These are phyloP conservation scores for Protomyces gravidus DNA, from an alignment of 1,139 yeast species.

Conservation along the genomic window DNA sequence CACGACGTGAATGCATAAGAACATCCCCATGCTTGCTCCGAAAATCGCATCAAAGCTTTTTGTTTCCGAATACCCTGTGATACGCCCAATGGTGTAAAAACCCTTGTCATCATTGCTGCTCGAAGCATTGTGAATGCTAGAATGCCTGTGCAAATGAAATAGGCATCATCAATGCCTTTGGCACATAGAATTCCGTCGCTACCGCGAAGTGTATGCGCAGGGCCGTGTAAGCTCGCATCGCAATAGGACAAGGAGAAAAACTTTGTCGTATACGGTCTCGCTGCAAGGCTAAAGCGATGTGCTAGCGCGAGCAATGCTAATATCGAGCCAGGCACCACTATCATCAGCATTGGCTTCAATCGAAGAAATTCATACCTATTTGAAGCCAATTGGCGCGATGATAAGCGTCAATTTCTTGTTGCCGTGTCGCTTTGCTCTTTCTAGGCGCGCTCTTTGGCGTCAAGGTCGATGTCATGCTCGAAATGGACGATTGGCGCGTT, in stretches of 20 bases:
- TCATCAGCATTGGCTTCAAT: background rate
- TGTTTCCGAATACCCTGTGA: slow-evolving; percentile 48
- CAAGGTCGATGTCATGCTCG: too few species aligned
- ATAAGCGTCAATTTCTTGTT: background rate
- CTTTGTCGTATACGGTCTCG: slow-evolving; percentile 2
- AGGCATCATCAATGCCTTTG: slow-evolving; percentile 35
- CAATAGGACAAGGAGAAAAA: slow-evolving; percentile 18
- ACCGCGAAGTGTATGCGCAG: background rate
- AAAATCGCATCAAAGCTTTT: slow-evolving; percentile 61
- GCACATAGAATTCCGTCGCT: slow-evolving; percentile 25
- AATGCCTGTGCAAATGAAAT: slow-evolving; percentile 52
- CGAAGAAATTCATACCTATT: background rate
- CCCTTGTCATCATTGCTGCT: slow-evolving; percentile 55
- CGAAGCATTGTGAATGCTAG: slow-evolving; percentile 57
- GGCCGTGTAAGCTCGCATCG: slow-evolving; percentile 3
- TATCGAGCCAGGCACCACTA: background rate
- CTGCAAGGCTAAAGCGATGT: background rate
- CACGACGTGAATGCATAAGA: slow-evolving; percentile 60
- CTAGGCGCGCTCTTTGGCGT: background rate
- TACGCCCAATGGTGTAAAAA: slow-evolving; percentile 58
- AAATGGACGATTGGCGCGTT: too few species aligned
- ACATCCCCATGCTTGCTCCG: slow-evolving; percentile 81
- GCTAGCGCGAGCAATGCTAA: background rate
- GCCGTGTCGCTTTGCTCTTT: background rate
- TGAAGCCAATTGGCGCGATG: background rate